phyloP scores from a whole-genome alignment of 1,139 yeast species.

The Debaryomyces coudertii region DNA sequence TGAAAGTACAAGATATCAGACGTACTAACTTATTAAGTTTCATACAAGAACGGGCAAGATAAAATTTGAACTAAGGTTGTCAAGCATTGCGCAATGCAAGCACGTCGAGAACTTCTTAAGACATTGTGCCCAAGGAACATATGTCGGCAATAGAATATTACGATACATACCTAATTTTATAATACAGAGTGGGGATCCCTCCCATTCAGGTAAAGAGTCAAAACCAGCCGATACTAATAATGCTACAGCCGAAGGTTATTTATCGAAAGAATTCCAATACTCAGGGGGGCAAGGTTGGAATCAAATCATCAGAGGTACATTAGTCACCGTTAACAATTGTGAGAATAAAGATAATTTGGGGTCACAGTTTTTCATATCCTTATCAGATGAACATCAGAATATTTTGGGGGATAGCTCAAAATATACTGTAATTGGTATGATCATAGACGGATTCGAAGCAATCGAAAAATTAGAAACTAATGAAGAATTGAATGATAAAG shows the following conservation, averaged over 20 bases:
- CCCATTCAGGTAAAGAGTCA: slow-evolving; percentile 47
- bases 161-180: slow-evolving; percentile 48
- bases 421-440: slow-evolving; percentile 23
- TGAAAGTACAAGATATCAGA: neutral
- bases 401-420: slow-evolving; percentile 14
- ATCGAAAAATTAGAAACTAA: slow-evolving; percentile 19
- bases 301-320: slow-evolving; percentile 19
- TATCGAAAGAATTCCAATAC: slow-evolving; percentile 1
- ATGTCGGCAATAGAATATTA: slow-evolving; percentile 41
- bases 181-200: slow-evolving; percentile 54
- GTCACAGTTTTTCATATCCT: slow-evolving; percentile 28
- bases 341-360: slow-evolving; percentile 17
- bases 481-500: slow-evolving; percentile 14
- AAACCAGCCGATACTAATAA: slow-evolving; percentile 13
- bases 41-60: slow-evolving; percentile 25
- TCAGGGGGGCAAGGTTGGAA: neutral
- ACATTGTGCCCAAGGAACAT: slow-evolving; percentile 51
- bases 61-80: slow-evolving; percentile 21
- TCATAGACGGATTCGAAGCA: slow-evolving; percentile 25
- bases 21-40: slow-evolving; percentile 17
- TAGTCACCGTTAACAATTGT: slow-evolving; percentile 20
- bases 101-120: slow-evolving; percentile 35
- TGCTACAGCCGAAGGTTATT: slow-evolving; percentile 3
- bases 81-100: slow-evolving; percentile 15
- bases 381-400: slow-evolving; percentile 19